Evolutionary conservation across 2,329 filamentous ascomycete species (phyloP).

Genomic region (Pyricularia grisea): DNA sequence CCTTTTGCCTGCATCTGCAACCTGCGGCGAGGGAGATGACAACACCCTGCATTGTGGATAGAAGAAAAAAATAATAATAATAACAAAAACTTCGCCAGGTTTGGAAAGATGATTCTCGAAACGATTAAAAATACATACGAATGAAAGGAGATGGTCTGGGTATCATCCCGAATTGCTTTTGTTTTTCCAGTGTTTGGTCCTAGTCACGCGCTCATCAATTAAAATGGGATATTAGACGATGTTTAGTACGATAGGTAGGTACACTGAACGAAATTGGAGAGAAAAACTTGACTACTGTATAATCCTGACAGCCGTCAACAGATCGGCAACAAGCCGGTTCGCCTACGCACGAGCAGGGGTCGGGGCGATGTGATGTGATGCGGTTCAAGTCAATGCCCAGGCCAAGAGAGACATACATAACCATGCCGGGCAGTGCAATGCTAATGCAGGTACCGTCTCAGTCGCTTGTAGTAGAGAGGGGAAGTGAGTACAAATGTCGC

Average conservation of each 20-base stretch:
- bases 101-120: too few species aligned
- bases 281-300: not conserved
- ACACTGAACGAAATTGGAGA: not conserved
- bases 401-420: not conserved
- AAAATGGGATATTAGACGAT: not conserved
- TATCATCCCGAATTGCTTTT: not conserved
- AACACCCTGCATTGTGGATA: too few species aligned
- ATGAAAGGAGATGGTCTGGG: not conserved
- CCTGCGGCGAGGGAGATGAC: not conserved
- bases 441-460: slow-evolving; percentile 1
- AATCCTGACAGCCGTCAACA: not conserved
- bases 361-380: not conserved
- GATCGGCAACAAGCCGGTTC: not conserved
- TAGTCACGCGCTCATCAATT: not conserved
- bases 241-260: not conserved
- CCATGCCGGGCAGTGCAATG: not conserved
- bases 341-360: not conserved
- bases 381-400: not conserved
- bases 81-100: too few species aligned
- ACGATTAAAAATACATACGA: too few species aligned
- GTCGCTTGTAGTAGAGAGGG: not conserved
- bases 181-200: not conserved
- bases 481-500: not conserved
- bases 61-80: too few species aligned
- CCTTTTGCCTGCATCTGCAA: not conserved